Evolutionary conservation across 805 yeast species (phyloP).

Genomic region (Yarrowia deformans): DNA sequence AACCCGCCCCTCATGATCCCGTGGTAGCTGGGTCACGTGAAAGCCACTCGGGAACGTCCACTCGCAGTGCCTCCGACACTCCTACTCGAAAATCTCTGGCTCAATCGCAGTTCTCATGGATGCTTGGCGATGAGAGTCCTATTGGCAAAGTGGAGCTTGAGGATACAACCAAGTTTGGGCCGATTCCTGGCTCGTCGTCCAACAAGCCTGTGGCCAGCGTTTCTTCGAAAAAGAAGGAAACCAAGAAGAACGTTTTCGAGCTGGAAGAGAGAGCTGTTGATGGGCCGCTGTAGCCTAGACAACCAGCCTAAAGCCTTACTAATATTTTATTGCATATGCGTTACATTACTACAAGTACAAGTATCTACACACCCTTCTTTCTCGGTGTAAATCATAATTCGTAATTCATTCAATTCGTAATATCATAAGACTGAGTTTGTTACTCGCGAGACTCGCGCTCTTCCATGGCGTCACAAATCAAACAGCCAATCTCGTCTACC

Average conservation of each 20-base stretch:
- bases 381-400: background rate
- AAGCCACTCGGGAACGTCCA: background rate
- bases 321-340: background rate
- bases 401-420: constrained; percentile 34
- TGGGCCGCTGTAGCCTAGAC: constrained; percentile 8
- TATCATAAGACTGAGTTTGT: background rate
- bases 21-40: constrained; percentile 14
- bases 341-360: too few species aligned
- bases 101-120: constrained; percentile 47
- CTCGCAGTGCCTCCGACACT: constrained; percentile 26
- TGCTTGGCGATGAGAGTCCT: constrained; percentile 42
- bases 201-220: background rate
- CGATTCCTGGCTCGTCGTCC: constrained; percentile 4
- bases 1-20: constrained; percentile 9
- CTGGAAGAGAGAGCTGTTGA: constrained; percentile 21
- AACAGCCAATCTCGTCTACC: constrained; percentile 25
- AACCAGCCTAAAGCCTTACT: background rate
- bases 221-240: constrained; percentile 8
- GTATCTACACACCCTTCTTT: too few species aligned
- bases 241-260: constrained; percentile 24
- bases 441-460: background rate
- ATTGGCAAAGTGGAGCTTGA: constrained; percentile 21
- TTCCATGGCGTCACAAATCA: constrained; percentile 10
- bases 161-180: constrained; percentile 22
- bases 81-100: constrained; percentile 44